phyloP scores from a whole-genome alignment of 2,329 filamentous ascomycete species.

The Aspergillus ruber region DNA sequence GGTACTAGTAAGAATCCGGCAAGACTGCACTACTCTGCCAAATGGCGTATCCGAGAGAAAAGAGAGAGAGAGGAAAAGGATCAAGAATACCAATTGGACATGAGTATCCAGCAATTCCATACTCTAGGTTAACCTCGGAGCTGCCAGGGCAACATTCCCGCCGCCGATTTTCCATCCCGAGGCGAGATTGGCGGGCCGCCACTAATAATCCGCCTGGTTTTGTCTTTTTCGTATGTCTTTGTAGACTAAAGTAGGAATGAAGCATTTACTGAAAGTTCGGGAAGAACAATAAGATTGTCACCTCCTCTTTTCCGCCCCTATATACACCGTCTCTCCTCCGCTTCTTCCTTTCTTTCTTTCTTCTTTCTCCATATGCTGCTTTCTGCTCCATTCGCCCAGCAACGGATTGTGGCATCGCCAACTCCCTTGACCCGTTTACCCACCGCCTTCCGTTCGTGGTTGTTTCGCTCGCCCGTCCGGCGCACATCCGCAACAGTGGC shows the following conservation, averaged over 20 bases:
- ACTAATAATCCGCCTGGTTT: background rate
- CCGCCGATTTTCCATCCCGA: constrained; percentile 10
- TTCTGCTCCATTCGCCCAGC: background rate
- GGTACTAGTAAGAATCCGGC: no score
- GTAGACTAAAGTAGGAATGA: background rate
- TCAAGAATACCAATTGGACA: background rate
- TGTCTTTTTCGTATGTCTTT: background rate
- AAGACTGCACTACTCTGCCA: no score
- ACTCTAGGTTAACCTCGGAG: constrained; percentile 8
- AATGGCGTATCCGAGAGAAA: no score
- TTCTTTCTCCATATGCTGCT: background rate
- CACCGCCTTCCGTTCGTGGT: constrained; percentile 27
- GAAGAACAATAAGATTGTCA: background rate
- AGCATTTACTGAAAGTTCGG: background rate
- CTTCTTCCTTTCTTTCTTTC: background rate
- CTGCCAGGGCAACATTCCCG: constrained; percentile 4
- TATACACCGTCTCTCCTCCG: background rate
- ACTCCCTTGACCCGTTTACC: constrained; percentile 29
- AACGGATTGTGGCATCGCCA: background rate
- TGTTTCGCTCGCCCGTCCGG: constrained; percentile 18
- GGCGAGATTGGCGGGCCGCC: background rate
- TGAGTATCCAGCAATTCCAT: background rate
- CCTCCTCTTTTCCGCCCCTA: background rate
- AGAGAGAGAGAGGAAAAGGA: no score
- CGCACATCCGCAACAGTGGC: constrained; percentile 36